Conservation (phyloP, 495 filamentous ascomycete genomes). For the Aspergillus homomorphus region DNA sequence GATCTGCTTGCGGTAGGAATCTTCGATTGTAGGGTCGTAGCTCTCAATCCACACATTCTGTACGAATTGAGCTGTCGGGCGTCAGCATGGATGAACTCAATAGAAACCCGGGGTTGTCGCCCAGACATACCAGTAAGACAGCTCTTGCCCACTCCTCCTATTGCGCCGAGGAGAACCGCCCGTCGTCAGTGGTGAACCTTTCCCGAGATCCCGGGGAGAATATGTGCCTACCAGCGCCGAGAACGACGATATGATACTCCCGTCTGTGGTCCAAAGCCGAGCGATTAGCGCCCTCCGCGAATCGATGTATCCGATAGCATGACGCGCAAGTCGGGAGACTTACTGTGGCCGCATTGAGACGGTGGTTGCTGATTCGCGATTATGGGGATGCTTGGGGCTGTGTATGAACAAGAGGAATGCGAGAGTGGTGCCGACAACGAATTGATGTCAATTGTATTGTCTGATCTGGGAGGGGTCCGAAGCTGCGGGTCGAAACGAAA, state of each 20-base stretch:
- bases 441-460: slow-evolving; percentile 1
- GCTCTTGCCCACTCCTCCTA: slow-evolving; percentile 96
- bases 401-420: slow-evolving; percentile 8
- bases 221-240: slow-evolving; percentile 71
- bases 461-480: not conserved
- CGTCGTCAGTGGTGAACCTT: slow-evolving; percentile 14
- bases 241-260: slow-evolving; percentile 90
- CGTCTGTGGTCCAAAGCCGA: slow-evolving; percentile 43
- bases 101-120: not conserved
- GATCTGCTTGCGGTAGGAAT: slow-evolving; percentile 93
- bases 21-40: slow-evolving; percentile 98
- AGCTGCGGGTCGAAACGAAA: not conserved
- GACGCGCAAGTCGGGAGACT: slow-evolving; percentile 22
- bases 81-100: slow-evolving; percentile 5
- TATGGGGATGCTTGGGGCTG: slow-evolving; percentile 4
- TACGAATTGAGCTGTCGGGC: slow-evolving; percentile 83
- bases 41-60: slow-evolving; percentile 99
- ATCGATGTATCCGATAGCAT: not conserved
- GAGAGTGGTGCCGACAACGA: not conserved
- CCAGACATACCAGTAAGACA: slow-evolving; percentile 81
- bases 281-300: slow-evolving; percentile 26
- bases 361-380: slow-evolving; percentile 10
- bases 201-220: slow-evolving; percentile 12
- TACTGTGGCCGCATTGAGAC: slow-evolving; percentile 54
- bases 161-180: slow-evolving; percentile 18